Percentiles rank a stretch among this genome's conserved stretches.
phyloP scores from a whole-genome alignment of 805 yeast genomes.

The Candida coleopterorum region DNA sequence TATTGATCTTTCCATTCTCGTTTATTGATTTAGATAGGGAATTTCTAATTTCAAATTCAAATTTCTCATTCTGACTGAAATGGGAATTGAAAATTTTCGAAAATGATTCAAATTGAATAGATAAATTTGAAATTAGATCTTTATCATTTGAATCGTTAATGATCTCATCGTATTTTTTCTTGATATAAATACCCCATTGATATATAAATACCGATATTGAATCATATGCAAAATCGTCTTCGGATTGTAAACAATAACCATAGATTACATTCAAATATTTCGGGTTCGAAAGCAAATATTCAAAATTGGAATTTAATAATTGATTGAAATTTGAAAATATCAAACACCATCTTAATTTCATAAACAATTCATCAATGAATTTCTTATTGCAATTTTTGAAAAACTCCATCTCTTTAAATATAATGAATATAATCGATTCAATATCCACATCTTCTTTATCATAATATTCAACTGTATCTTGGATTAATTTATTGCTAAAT shows the following conservation, averaged over 20 bases:
- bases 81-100: slow-evolving; percentile 9
- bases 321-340: slow-evolving; percentile 23
- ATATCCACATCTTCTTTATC: neutral
- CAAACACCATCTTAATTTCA: slow-evolving; percentile 25
- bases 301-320: slow-evolving; percentile 17
- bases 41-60: slow-evolving; percentile 29
- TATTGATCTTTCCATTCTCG: slow-evolving; percentile 12
- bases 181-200: slow-evolving; percentile 21
- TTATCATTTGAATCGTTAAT: slow-evolving; percentile 7
- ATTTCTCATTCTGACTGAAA: slow-evolving; percentile 16
- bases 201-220: slow-evolving; percentile 16
- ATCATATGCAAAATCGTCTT: slow-evolving; percentile 17
- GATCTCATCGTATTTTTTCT: slow-evolving; percentile 6
- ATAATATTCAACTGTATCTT: slow-evolving; percentile 8
- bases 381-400: slow-evolving; percentile 18
- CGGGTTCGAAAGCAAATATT: slow-evolving; percentile 12
- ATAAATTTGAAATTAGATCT: slow-evolving; percentile 9
- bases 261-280: slow-evolving; percentile 15
- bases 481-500: slow-evolving; percentile 11
- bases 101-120: slow-evolving; percentile 12
- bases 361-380: slow-evolving; percentile 16
- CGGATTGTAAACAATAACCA: slow-evolving; percentile 16
- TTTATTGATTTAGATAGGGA: slow-evolving; percentile 19
- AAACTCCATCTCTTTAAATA: slow-evolving; percentile 16
- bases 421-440: neutral